phyloP scores from a whole-genome alignment of 371 early-diverging fungal species.

The Cokeromyces recurvatus region DNA sequence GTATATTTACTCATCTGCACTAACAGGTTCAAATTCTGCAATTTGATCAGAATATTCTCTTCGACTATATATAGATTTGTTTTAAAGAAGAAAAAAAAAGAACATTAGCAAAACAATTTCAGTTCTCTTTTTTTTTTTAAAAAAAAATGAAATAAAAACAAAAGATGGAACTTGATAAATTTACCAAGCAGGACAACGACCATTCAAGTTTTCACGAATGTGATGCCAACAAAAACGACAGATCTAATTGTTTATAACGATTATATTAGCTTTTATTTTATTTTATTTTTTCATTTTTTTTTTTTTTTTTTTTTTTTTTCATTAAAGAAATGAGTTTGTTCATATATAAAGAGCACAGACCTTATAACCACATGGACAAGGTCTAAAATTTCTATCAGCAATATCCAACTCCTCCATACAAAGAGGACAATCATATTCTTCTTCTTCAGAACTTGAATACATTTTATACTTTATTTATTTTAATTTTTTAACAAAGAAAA shows the following conservation, averaged over 20 bases:
- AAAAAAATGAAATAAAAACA: too few species aligned
- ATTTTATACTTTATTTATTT: too few species aligned
- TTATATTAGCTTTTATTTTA: too few species aligned
- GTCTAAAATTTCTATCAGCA: conserved; percentile 90
- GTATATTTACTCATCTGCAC: conserved; percentile 69
- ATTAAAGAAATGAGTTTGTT: too few species aligned
- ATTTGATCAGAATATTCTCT: conserved; percentile 81
- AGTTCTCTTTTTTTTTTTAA: too few species aligned
- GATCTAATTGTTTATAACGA: conserved; percentile 52
- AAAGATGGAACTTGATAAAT: too few species aligned
- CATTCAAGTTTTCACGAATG: conserved; percentile 88
- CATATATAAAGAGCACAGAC: conserved; percentile 33
- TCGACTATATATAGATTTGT: conserved; percentile 53
- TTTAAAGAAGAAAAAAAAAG: too few species aligned
- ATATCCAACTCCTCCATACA: conserved; percentile 97
- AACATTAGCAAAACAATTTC: too few species aligned
- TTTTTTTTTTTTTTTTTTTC: too few species aligned
- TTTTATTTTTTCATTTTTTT: too few species aligned
- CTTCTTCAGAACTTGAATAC: conserved; percentile 44
- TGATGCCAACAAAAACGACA: conserved; percentile 98
- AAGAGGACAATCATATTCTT: conserved; percentile 91
- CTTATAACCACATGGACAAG: conserved; percentile 98
- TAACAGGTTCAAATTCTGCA: conserved; percentile 85
- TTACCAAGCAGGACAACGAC: conserved; percentile 89
- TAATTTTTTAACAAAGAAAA: not conserved